These are phyloP conservation scores for Ustilago cynodontis DNA, from an alignment of 1,284 basidiomycete genomes.

Conservation along the genomic window DNA sequence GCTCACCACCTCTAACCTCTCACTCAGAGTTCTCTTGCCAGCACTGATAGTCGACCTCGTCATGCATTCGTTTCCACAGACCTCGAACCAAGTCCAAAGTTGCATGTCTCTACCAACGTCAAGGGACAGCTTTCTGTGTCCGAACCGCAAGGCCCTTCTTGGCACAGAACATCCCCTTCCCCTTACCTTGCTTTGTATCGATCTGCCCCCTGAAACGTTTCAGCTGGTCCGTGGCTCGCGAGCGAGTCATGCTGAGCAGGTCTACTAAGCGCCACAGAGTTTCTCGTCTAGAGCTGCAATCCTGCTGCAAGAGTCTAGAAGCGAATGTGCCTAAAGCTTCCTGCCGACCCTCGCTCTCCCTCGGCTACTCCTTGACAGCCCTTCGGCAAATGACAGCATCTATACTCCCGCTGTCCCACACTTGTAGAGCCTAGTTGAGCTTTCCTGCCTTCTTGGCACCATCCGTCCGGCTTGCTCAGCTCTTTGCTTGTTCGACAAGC, in stretches of 20 bases:
- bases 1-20: background rate
- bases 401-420: background rate
- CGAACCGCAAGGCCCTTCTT: slow-evolving; percentile 29
- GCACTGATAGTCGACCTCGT: background rate
- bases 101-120: background rate
- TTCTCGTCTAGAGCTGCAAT: background rate
- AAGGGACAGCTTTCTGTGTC: slow-evolving; percentile 19
- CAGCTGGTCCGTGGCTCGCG: slow-evolving; percentile 1
- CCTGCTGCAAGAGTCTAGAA: background rate
- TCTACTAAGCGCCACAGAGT: background rate
- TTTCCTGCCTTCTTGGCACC: background rate
- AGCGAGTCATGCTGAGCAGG: background rate
- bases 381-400: slow-evolving; percentile 22
- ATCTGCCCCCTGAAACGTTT: slow-evolving; percentile 4
- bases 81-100: background rate
- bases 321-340: background rate
- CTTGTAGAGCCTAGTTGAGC: slow-evolving; percentile 10
- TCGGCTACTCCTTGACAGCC: background rate
- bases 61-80: slow-evolving; percentile 15
- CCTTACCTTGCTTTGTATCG: slow-evolving; percentile 16
- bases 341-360: background rate
- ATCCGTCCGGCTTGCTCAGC: background rate
- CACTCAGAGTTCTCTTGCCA: background rate
- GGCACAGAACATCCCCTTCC: slow-evolving; percentile 13
- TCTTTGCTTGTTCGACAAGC: slow-evolving; percentile 9